Base-by-base conservation (phyloP, 2,329 filamentous ascomycete genomes). In the Paraphoma sp. region DNA sequence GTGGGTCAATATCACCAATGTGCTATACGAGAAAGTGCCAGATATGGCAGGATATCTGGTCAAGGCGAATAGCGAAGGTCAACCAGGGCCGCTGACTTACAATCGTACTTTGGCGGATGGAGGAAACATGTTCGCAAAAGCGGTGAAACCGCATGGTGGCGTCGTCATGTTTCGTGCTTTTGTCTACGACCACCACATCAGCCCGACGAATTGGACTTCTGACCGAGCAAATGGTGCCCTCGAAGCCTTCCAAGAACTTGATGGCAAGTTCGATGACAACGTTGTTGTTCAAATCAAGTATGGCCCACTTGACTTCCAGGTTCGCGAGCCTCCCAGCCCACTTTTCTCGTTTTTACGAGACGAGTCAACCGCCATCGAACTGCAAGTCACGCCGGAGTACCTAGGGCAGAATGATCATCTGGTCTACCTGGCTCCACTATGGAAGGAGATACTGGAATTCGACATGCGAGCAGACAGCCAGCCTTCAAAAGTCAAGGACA, bases 81-180 rank as follows among this genome's bases (percentile, higher is more conserved):
- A 91, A 67, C 88, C 89, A 0, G 89, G 89, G 0, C 89, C 89
- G 0, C 64, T 88, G 23, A 88, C 85, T 0, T 91, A 91, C 75
- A 89, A 89, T 65, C 84, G 89, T 10, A 91, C 88, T 0, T 80
- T 91, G 0, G 82, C 88, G 2, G 81, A 90, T 29, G 88, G 87
- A 1, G 88, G 87, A 4, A 90, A 90, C 64, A 75, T 91, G 53
- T 91, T 91, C 62, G 88, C 88, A 74, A 97, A 87, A 64, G 91
- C 92, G 63, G 92, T 90, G 78, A 97, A 96, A 53, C 92, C 92
- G 79, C 97, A 98, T 47, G 95, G 95, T 75, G 93, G 93, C 73
- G 95, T 89, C 31, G 80, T 90, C 51, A 86, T 91, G 84, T 91
- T 89, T 77, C 84, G 89, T 1, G 88, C 89, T 1, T 91, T 91